Conservation (phyloP, 2,329 filamentous ascomycete genomes). For the Trichophaea hybrida region DNA sequence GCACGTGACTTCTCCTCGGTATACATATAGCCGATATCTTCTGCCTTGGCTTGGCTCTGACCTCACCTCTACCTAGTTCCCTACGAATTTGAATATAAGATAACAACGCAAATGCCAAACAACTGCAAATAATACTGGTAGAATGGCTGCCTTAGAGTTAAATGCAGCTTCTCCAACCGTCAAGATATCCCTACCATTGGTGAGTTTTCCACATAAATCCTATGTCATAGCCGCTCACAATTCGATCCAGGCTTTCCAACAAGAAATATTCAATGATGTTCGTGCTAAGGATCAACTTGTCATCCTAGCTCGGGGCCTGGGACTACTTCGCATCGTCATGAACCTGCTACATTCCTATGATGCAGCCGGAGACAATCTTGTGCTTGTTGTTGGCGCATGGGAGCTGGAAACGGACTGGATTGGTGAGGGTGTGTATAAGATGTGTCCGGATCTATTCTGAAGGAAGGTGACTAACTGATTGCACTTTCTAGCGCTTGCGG, state of each 20-base stretch:
- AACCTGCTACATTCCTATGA: slow-evolving; percentile 96
- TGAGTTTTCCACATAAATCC: slow-evolving; percentile 30
- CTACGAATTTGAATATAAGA: too few species aligned
- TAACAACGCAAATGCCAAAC: too few species aligned
- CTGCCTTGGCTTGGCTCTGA: too few species aligned
- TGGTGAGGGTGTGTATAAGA: slow-evolving; percentile 47
- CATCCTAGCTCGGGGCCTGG: slow-evolving; percentile 78
- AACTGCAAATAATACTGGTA: background rate
- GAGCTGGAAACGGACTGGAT: slow-evolving; percentile 95
- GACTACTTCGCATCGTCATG: slow-evolving; percentile 80
- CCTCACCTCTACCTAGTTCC: too few species aligned
- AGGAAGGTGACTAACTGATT: background rate
- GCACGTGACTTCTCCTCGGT: too few species aligned
- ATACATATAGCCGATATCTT: too few species aligned
- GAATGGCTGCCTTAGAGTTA: background rate
- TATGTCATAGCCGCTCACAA: background rate
- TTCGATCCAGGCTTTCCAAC: slow-evolving; percentile 62
- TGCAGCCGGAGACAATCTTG: slow-evolving; percentile 82
- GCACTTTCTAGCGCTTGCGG: slow-evolving; percentile 53
- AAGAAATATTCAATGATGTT: slow-evolving; percentile 83
- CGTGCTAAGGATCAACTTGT: slow-evolving; percentile 86
- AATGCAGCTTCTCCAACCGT: slow-evolving; percentile 38
- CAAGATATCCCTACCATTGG: slow-evolving; percentile 65
- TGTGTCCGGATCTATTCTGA: background rate
- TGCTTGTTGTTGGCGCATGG: slow-evolving; percentile 76